Evolutionary conservation across 345 rosid species (phyloP), one percentile per base, ranked within the genome.

Genomic region (Lepidium sativum): DNA sequence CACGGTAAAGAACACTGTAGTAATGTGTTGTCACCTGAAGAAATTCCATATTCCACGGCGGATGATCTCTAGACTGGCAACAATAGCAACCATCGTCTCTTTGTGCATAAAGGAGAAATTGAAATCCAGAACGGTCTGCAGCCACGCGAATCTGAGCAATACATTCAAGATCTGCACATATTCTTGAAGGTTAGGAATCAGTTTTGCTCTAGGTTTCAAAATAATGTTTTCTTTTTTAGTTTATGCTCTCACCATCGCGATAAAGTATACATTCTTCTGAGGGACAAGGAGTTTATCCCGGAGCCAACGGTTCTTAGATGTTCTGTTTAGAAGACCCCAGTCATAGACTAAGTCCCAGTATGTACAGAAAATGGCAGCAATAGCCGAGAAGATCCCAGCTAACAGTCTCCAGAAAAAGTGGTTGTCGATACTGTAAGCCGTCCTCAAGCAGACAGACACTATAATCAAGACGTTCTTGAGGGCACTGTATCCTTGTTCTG

Each of bases 21-120:
- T 2, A 20, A 23, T 8, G 12, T 16, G 7, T 20, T 9, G 33
- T 69, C 49, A 81, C 84, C 84, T 79, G 77, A 85, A 88, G 81
- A 88, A 88, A 74, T 81, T 85, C 91, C 95, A 88, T 2, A 85
- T 75, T 51, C 95, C 89, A 20, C 91, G 80, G 12, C 95, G 87
- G 57, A 83, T 68, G 55, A 88, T 82, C 84, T 88, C 91, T 0
- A 88, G 80, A 73, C 89, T 75, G 40, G 95, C 89, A 9, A 83
- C 82, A 37, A 83, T 25, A 45, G 95, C 63, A 39, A 75, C 60
- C 78, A 62, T 9, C 10, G 87, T 66, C 42, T 79, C 60, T 39
- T 11, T 50, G n/a, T 85, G 87, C 69, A 87, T 31, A 25, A 65
- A 71, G 9, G 45, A 27, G 14, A 77, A 25, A 9, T 64, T 47